A percentile compares a stretch with the other conserved stretches of the same genome.
Conservation (phyloP, 352 stramenopile genomes). For the Achlya hypogyna region DNA sequence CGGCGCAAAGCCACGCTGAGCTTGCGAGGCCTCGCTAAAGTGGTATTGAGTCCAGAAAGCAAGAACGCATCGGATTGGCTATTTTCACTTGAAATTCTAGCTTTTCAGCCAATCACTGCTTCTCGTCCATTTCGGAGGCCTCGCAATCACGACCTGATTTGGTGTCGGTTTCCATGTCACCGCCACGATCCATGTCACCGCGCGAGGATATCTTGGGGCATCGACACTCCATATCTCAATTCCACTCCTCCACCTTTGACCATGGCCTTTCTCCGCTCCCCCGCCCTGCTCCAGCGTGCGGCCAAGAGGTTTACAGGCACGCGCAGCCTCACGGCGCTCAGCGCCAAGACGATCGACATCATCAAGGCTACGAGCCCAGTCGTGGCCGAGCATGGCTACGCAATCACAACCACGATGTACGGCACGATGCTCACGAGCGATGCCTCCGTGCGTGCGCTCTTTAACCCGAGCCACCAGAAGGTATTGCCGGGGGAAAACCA, state of each 20-base stretch:
- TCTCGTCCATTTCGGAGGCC: background rate
- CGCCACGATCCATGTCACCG: background rate
- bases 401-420: conserved; percentile 67
- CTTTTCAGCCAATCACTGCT: background rate
- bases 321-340: conserved; percentile 27
- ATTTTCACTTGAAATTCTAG: background rate
- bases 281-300: background rate
- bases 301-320: background rate
- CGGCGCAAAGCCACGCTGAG: background rate
- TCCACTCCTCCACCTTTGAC: background rate
- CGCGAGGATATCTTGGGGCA: background rate
- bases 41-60: background rate
- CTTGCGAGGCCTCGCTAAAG: background rate
- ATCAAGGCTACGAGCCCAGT: conserved; percentile 57
- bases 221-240: background rate
- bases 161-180: background rate
- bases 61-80: background rate
- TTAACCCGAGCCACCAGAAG: conserved; percentile 61
- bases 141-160: background rate
- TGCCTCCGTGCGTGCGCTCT: conserved; percentile 51
- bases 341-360: conserved; percentile 35
- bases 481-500: conserved; percentile 30
- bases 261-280: background rate
- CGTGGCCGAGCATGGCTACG: conserved; percentile 44
- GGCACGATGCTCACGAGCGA: conserved; percentile 51